Conservation (phyloP, 805 yeast species). For the Kockiozyma suomiensis region DNA sequence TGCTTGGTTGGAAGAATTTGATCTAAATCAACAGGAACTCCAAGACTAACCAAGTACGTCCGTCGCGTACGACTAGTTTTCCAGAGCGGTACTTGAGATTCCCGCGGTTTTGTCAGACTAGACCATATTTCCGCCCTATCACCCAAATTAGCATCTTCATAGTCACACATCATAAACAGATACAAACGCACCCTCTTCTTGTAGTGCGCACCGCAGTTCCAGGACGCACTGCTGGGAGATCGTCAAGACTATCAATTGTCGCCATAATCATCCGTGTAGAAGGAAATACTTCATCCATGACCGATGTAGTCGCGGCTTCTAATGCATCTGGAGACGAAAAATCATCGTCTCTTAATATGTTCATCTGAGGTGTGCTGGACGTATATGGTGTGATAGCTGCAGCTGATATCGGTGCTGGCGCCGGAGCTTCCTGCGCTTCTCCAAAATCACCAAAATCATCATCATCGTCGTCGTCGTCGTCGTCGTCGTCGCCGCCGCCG, state of each 20-base stretch:
- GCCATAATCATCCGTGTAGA: constrained; percentile 20
- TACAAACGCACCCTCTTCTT: constrained; percentile 2
- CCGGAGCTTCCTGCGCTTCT: constrained; percentile 16
- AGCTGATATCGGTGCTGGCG: neutral
- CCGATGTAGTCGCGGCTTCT: constrained; percentile 18
- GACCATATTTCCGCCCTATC: constrained; percentile 43
- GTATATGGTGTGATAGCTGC: neutral
- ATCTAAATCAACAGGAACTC: constrained; percentile 73
- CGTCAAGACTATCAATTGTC: constrained; percentile 11
- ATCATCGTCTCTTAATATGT: constrained; percentile 4
- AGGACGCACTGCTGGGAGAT: constrained; percentile 7
- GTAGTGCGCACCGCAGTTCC: constrained; percentile 11
- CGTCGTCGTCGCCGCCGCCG: constrained; percentile 5
- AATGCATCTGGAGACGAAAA: constrained; percentile 19
- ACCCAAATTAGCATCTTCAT: neutral
- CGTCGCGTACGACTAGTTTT: constrained; percentile 64
- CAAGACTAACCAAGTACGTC: constrained; percentile 62
- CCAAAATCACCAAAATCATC: constrained; percentile 35
- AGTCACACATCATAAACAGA: neutral
- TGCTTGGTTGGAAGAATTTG: constrained; percentile 42
- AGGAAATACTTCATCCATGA: constrained; percentile 23
- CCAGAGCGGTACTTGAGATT: constrained; percentile 68
- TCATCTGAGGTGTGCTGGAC: neutral
- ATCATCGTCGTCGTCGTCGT: constrained; percentile 27
- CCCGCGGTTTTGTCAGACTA: constrained; percentile 52